Percentiles rank a stretch among this genome's conserved stretches.
Conservation (phyloP, 2,329 filamentous ascomycete genomes). For the Penicillium sclerotiorum region DNA sequence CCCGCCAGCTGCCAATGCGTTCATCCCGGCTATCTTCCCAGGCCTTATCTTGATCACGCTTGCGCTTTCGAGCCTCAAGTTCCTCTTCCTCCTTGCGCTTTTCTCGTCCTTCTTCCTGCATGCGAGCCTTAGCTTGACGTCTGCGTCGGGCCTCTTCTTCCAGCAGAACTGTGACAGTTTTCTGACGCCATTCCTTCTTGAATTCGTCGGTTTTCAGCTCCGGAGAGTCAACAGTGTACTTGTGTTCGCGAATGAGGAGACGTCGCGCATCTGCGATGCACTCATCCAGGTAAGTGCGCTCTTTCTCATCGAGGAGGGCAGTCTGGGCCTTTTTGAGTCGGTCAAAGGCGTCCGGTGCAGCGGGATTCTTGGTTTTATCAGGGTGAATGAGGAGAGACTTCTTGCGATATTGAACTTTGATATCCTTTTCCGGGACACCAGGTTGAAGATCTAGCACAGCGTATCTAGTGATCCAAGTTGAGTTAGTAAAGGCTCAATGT, state of each 20-base stretch:
- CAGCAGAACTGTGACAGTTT: slow-evolving; percentile 84
- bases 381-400: slow-evolving; percentile 99
- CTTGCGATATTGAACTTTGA: slow-evolving; percentile 90
- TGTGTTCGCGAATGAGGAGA: slow-evolving; percentile 90
- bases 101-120: slow-evolving; percentile 94
- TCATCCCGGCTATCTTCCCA: slow-evolving; percentile 94
- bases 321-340: slow-evolving; percentile 93
- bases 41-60: slow-evolving; percentile 88
- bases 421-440: slow-evolving; percentile 92
- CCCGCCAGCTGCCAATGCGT: slow-evolving; percentile 90
- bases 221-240: slow-evolving; percentile 84
- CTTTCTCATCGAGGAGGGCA: slow-evolving; percentile 90
- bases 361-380: slow-evolving; percentile 91
- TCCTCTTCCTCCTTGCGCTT: slow-evolving; percentile 86
- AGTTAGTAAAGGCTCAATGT: neutral
- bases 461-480: slow-evolving; percentile 59
- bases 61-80: slow-evolving; percentile 75
- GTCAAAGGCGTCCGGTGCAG: slow-evolving; percentile 93
- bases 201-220: slow-evolving; percentile 83
- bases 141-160: slow-evolving; percentile 86
- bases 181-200: slow-evolving; percentile 82
- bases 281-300: slow-evolving; percentile 83
- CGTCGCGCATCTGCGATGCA: slow-evolving; percentile 94
- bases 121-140: slow-evolving; percentile 85
- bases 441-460: slow-evolving; percentile 94